Evolutionary conservation across 768 basidiomycete genomes (phyloP), one percentile per base, ranked within the genome.

Genomic region (Russula sp.): DNA sequence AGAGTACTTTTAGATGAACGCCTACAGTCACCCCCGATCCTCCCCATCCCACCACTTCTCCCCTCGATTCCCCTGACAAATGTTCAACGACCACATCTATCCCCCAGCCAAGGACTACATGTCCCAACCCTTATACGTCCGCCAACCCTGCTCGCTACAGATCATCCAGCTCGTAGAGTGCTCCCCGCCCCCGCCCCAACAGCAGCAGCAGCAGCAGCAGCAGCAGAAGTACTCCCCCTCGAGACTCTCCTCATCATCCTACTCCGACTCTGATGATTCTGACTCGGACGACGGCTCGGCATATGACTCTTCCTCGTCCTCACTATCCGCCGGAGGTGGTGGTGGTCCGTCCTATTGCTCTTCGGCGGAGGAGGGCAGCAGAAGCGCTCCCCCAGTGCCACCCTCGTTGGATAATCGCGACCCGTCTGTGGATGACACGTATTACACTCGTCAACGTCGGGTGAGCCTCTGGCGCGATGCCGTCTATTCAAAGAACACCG

Each of bases 321-420:
- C 72, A 61, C 75, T 78, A 46, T 76, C 70, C n/a, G 76, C 73
- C 28, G 80, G n/a, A n/a, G n/a, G n/a, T n/a, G n/a, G n/a, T n/a
- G n/a, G n/a, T n/a, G n/a, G n/a, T n/a, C 80, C 84, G 0, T 89
- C 87, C 0, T 90, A 89, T 67, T 90, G 88, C 78, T 90, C 89
- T 22, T 90, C 88, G 22, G 83, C 83, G 67, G 64, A 78, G 73
- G 26, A 71, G 28, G 28, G 28, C 28, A 30, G 28, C 28, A 30
- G 28, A 63, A 62, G 57, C 44, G 59, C 69, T 65, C 28, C 67
- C 52, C 26, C n/a, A 9, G 71, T 68, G 54, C 65, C 48, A 64
- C 64, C 63, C 20, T 55, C 51, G 34, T 53, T 56, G 2, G 59
- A 65, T n/a, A 44, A 53, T 28, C 61, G 56, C 13, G 67, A 66